A percentile compares a stretch with the other conserved stretches of the same genome.
These are phyloP conservation scores for Rheum nobile DNA, from an alignment of 148 eudicot genomes.

Conservation along the genomic window DNA sequence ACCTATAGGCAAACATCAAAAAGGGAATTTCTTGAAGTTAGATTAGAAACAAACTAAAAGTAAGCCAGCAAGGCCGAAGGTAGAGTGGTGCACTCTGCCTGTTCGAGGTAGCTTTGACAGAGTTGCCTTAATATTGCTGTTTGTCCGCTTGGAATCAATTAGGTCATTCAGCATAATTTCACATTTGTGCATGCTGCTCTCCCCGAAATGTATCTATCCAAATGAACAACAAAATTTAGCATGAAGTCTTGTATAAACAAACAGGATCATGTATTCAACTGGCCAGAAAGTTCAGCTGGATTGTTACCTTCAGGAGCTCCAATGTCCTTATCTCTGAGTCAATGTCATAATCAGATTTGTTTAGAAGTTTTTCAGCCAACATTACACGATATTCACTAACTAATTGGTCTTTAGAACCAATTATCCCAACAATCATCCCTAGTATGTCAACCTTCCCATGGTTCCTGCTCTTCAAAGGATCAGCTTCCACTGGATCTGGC, in stretches of 20 bases:
- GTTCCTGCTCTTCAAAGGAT: slow-evolving; percentile 58
- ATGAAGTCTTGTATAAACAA: neutral
- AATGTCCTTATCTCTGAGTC: slow-evolving; percentile 87
- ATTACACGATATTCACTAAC: slow-evolving; percentile 93
- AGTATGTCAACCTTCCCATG: slow-evolving; percentile 87
- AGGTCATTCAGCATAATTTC: slow-evolving; percentile 99
- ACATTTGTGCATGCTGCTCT: slow-evolving; percentile 97
- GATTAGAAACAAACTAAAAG: neutral
- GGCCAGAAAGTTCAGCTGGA: slow-evolving; percentile 5
- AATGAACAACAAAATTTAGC: slow-evolving; percentile 6
- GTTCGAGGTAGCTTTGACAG: slow-evolving; percentile 43
- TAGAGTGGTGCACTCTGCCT: slow-evolving; percentile 25
- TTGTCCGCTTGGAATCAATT: slow-evolving; percentile 86
- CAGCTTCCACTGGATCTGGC: slow-evolving; percentile 98
- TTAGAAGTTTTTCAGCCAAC: slow-evolving; percentile 96
- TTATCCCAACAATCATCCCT: slow-evolving; percentile 92
- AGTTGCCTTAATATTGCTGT: slow-evolving; percentile 84
- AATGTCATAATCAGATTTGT: slow-evolving; percentile 91
- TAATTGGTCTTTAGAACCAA: slow-evolving; percentile 96
- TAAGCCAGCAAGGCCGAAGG: neutral
- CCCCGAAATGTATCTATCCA: slow-evolving; percentile 94
- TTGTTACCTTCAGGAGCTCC: slow-evolving; percentile 80
- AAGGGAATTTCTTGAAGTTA: neutral
- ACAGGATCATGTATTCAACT: neutral
- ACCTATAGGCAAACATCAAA: slow-evolving; percentile 22